These are phyloP conservation scores for Endocladia muricata DNA, from an alignment of 31 red algal species.

Conservation along the genomic window DNA sequence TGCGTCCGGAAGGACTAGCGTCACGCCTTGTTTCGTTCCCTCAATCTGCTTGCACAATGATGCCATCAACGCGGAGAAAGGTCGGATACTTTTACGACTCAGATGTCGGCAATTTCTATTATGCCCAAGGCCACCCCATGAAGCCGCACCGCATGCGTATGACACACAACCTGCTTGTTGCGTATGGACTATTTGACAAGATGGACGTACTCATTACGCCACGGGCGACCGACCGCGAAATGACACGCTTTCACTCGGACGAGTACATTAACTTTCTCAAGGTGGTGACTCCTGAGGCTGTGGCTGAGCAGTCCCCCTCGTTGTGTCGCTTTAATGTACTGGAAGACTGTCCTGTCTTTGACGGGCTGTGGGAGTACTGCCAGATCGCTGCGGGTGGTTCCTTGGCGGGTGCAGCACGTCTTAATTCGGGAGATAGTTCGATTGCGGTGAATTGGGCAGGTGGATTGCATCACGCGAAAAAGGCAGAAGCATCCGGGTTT, in stretches of 20 bases:
- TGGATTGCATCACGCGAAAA: slow-evolving; percentile 95
- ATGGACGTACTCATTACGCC: slow-evolving; percentile 75
- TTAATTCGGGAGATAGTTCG: slow-evolving; percentile 69
- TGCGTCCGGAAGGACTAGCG: too few species aligned
- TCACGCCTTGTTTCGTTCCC: too few species aligned
- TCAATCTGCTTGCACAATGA: too few species aligned
- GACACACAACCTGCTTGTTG: slow-evolving; percentile 91
- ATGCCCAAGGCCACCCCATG: slow-evolving; percentile 94
- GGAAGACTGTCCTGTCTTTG: slow-evolving; percentile 92
- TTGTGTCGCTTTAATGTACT: slow-evolving; percentile 77
- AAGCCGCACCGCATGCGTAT: slow-evolving; percentile 95
- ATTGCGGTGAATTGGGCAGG: slow-evolving; percentile 98
- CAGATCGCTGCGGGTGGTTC: slow-evolving; percentile 86
- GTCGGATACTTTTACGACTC: slow-evolving; percentile 67
- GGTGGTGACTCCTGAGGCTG: slow-evolving; percentile 69
- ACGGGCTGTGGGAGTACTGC: slow-evolving; percentile 81
- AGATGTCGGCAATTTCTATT: slow-evolving; percentile 95
- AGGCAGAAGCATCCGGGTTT: slow-evolving; percentile 91
- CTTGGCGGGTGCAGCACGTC: slow-evolving; percentile 79
- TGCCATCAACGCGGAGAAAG: slow-evolving; percentile 21
- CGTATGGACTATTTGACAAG: slow-evolving; percentile 69
- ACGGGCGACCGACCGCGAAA: slow-evolving; percentile 79
- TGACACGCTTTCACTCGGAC: slow-evolving; percentile 92
- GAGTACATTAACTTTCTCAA: slow-evolving; percentile 96
- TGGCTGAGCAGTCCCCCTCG: slow-evolving; percentile 42